Evolutionary conservation across 2,329 filamentous ascomycete species (phyloP).

Genomic region (Xylariaceae sp.): DNA sequence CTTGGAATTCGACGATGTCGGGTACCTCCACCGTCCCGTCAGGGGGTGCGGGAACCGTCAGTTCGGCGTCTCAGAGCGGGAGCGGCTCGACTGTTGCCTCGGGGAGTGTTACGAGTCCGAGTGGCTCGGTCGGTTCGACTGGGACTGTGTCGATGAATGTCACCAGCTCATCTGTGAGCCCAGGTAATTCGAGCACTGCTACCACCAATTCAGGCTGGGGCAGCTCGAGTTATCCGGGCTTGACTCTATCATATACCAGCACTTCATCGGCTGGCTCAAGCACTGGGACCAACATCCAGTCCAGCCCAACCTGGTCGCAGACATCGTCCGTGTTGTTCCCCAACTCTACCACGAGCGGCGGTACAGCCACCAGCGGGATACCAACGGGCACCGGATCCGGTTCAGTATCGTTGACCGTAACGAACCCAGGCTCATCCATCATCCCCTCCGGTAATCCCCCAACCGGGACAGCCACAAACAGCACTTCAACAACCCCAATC

Average conservation of each 20-base stretch:
- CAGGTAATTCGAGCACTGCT: not conserved
- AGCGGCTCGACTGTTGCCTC: not conserved
- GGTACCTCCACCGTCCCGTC: not conserved
- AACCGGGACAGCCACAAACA: not conserved
- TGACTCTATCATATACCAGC: too few relatives aligned
- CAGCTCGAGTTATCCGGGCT: too few relatives aligned
- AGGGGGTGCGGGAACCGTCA: not conserved
- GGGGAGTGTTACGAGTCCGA: not conserved
- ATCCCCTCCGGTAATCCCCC: not conserved
- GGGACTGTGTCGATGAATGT: not conserved
- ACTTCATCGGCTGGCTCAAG: not conserved
- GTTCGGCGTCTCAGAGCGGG: not conserved
- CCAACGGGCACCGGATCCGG: not conserved
- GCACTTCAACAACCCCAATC: not conserved
- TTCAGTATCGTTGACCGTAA: not conserved
- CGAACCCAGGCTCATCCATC: not conserved
- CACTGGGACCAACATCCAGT: not conserved
- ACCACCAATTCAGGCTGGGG: too few relatives aligned
- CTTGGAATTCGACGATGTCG: not conserved
- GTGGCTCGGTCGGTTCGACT: not conserved
- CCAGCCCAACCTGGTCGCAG: not conserved
- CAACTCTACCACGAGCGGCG: constrained; percentile 1
- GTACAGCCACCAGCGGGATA: not conserved
- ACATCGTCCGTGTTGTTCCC: not conserved
- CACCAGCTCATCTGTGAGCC: not conserved